Evolutionary conservation across 2,329 filamentous ascomycete genomes (phyloP), one percentile per base, ranked within the genome.

Genomic region (Ophiostoma himal-ulmi): DNA sequence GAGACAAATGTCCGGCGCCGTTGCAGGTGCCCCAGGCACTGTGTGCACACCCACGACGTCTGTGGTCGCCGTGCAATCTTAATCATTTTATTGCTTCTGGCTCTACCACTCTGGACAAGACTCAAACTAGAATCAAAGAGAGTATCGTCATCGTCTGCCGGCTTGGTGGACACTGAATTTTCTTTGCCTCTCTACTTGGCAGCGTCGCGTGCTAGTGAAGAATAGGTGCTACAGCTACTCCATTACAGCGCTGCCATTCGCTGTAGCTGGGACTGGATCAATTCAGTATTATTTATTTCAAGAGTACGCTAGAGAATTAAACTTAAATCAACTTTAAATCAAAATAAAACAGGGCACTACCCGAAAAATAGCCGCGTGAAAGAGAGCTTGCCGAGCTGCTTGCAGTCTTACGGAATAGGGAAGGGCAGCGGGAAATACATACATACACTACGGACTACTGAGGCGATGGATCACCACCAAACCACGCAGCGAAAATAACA

Each of bases 301-400:
- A 22, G 14, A 39, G 11, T 34, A 64, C 60, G 60, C 34, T 62
- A 62, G 57, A 20, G 5, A 64, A 54, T 70, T 68, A 70, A 68
- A 70, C 41, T 64, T 52, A 70, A 68, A 54, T 20, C 2, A 41
- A 65, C 5, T 65, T 71, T 69, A 60, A 69, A 57, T 13, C 30
- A 26, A 41, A 66, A 64, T 68, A 30, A 22, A 66, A 64, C 68
- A 68, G 34, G 14, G n/a, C 64, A 70, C 22, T 57, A 69, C 68
- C 72, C 74, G 70, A 70, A 70, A 74, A 74, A 74, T 74, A 74
- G 72, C 73, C 73, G 73, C 72, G 70, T 69, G 60, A 37, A 54
- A 57, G 69, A 3, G n/a, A 41, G 62, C 67, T 66, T 70, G 57
- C 69, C 69, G 69, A 64, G 60, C 60, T 64, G 57, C 3, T 30